Conservation (phyloP, 495 filamentous ascomycete species). For the Hyaloscypha bicolor region DNA sequence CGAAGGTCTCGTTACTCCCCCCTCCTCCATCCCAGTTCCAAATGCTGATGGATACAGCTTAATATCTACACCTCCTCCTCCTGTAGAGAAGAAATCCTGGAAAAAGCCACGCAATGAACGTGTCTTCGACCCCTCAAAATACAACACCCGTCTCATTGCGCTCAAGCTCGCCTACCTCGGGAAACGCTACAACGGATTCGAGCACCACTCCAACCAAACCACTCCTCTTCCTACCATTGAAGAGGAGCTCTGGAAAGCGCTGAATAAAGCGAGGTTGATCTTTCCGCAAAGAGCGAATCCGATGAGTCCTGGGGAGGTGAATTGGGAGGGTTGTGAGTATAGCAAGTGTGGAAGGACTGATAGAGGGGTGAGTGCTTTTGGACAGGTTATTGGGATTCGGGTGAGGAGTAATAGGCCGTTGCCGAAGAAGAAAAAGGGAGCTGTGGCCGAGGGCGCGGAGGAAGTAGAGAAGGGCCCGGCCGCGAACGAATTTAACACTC, state of each 20-base stretch:
- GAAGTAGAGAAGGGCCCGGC: slow-evolving; percentile 25
- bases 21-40: background rate
- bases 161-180: slow-evolving; percentile 95
- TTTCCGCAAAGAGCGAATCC: slow-evolving; percentile 57
- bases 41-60: slow-evolving; percentile 16
- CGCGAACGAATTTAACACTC: slow-evolving; percentile 30
- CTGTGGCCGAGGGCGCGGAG: slow-evolving; percentile 5
- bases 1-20: slow-evolving; percentile 33
- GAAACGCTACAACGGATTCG: slow-evolving; percentile 86
- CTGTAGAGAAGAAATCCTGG: slow-evolving; percentile 21
- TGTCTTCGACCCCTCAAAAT: slow-evolving; percentile 75
- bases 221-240: slow-evolving; percentile 82
- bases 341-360: slow-evolving; percentile 95
- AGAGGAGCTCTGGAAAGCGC: slow-evolving; percentile 87
- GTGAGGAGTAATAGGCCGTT: slow-evolving; percentile 77
- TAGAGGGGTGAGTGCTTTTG: slow-evolving; percentile 92
- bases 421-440: slow-evolving; percentile 25
- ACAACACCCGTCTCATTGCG: slow-evolving; percentile 81
- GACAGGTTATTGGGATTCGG: slow-evolving; percentile 84
- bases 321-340: slow-evolving; percentile 83
- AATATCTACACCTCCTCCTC: slow-evolving; percentile 14
- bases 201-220: slow-evolving; percentile 68
- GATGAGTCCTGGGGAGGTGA: slow-evolving; percentile 43
- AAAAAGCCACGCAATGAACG: slow-evolving; percentile 46
- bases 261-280: slow-evolving; percentile 79